phyloP scores from a whole-genome alignment of 306 rosid genomes.

The Castanea sativa region DNA sequence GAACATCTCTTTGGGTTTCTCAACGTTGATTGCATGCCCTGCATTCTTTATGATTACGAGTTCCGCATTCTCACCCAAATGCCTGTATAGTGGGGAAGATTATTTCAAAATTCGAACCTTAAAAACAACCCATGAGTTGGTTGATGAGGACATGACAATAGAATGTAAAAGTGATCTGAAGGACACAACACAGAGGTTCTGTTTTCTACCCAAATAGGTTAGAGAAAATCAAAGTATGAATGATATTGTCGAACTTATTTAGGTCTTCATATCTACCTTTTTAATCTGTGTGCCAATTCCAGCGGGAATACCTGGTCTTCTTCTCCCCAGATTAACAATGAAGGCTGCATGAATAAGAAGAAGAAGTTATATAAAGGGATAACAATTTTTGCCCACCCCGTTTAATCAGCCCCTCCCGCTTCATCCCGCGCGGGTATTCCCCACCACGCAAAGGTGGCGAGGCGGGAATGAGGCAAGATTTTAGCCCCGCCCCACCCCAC shows the following conservation, averaged over 20 bases:
- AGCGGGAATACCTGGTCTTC: slow-evolving; percentile 74
- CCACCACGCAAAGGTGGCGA: too few species aligned
- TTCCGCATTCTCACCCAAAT: slow-evolving; percentile 63
- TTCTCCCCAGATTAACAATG: slow-evolving; percentile 88
- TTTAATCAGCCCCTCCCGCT: too few species aligned
- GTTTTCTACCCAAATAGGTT: too few species aligned
- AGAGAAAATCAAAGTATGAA: background rate
- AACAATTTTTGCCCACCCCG: too few species aligned
- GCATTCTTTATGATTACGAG: slow-evolving; percentile 69
- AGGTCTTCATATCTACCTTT: slow-evolving; percentile 43
- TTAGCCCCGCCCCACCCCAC: too few species aligned
- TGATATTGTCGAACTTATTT: background rate
- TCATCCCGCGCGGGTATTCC: too few species aligned
- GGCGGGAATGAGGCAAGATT: too few species aligned
- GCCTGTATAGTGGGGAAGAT: slow-evolving; percentile 35
- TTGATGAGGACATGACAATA: background rate
- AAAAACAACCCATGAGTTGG: background rate
- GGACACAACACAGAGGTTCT: too few species aligned
- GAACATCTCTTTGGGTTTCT: slow-evolving; percentile 70
- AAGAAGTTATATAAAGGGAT: background rate
- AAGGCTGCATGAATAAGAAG: slow-evolving; percentile 51
- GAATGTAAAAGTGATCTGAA: background rate
- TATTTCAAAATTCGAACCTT: background rate
- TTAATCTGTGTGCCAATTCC: slow-evolving; percentile 77
- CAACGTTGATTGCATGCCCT: slow-evolving; percentile 80